phyloP scores from a whole-genome alignment of 176 grass and related monocot species.

The Avena insularis region DNA sequence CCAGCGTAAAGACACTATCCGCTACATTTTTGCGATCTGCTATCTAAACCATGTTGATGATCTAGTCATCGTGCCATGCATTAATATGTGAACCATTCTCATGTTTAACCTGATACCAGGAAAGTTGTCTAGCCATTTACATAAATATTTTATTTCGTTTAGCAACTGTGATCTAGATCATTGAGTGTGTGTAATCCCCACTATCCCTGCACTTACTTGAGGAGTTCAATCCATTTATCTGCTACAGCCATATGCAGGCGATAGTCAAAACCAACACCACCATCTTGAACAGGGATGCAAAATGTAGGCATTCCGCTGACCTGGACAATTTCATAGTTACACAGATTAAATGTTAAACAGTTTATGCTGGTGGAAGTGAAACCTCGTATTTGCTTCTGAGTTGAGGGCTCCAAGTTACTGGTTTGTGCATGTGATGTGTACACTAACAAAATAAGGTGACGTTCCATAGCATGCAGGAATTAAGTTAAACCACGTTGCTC shows the following conservation, averaged over 20 bases:
- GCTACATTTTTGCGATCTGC: not conserved
- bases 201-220: conserved; percentile 70
- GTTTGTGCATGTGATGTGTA: conserved; percentile 23
- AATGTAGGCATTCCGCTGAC: conserved; percentile 97
- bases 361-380: conserved; percentile 3
- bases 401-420: conserved; percentile 24
- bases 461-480: conserved; percentile 26
- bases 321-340: conserved; percentile 48
- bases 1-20: not conserved
- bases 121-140: not conserved
- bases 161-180: not conserved
- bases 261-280: conserved; percentile 94
- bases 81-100: not conserved
- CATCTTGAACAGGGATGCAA: conserved; percentile 88
- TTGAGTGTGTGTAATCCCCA: conserved; percentile 12
- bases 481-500: conserved; percentile 24
- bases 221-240: conserved; percentile 98
- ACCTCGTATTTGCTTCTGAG: not conserved
- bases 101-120: not conserved
- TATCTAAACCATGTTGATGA: conserved; percentile 15
- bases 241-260: conserved; percentile 92
- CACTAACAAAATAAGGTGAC: not conserved
- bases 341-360: conserved; percentile 20
- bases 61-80: not conserved
- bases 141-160: conserved; percentile 28